Evolutionary conservation across 345 rosid species (phyloP), one percentile per base, ranked within the genome.

Genomic region (Balakata baccata): DNA sequence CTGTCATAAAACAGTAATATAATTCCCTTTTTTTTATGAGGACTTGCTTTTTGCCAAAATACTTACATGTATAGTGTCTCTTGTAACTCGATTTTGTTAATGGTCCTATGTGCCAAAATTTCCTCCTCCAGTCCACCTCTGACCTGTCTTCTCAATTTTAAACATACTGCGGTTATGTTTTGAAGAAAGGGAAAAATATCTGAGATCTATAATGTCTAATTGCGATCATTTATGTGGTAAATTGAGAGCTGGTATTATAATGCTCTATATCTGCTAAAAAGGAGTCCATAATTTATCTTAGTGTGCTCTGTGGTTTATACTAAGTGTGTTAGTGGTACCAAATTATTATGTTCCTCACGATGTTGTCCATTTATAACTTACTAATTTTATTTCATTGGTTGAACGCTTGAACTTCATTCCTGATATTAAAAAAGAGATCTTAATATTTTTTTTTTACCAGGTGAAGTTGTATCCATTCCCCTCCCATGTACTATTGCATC

Each of bases 391-490:
- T 73, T 3, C 11, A 20, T 6, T 2, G 61, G 10, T 29, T 73
- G 76, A 51, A 23, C 76, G 61, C 5, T 29, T 73, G 76, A 51
- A 23, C 76, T 67, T 57, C 23, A 13, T 69, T 70, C 20, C 58
- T 5, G 49, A 23, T 20, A 8, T 63, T 34, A 23, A 8, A 6
- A 7, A 51, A 51, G 6, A 51, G n/a, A 51, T 16, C 56, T 14
- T 51, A 16, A 6, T 59, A 20, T 52, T 18, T 75, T 50, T 61
- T 11, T 20, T 75, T 80, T 70, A 22, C 70, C 84, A 95, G 99
- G 98, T 49, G 98, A 92, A 84, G 89, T 89, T 73, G 89, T 86
- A 67, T 81, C 86, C 50, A 79, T 95, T 80, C 92, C 94, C 53
- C 90, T 95, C 68, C 84, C 89, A 69, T 82, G 86, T 50, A 72